Evolutionary conservation across 2,329 filamentous ascomycete species (phyloP), one percentile per base, ranked within the genome.

Genomic region (Shiraia sp.): DNA sequence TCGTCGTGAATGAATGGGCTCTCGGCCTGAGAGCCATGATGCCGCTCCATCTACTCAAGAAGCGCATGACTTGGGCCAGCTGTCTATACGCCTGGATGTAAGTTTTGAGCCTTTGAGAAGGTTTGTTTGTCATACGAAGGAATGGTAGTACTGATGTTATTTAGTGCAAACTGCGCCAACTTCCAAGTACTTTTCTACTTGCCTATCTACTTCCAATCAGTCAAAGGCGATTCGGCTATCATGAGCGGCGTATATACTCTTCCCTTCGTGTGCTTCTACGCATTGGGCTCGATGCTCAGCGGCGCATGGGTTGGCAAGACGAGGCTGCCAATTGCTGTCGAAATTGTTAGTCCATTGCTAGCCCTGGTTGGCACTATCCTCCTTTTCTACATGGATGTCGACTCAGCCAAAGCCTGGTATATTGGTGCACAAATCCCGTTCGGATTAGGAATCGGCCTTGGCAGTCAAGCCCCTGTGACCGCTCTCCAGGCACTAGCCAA

Each of bases 1-100:
- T 73, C 55, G 32, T 63, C 35, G 53, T 6, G 10, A 23, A 23
- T 6, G 14, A 36, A 12, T n/a, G 14, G 25, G 16, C 12, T 7
- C 14, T 19, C 12, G 13, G 14, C 2, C 15, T 14, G 7, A 17
- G 15, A 3, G 33, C 33, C 10, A 28, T 15, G 16, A 27, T 36
- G 10, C 34, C 25, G 10, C 26, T 15, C 2, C 16, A 14, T 22
- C n/a, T 12, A 13, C 16, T 7, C 10, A 35, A 22, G 9, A 9
- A 9, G 9, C 6, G 7, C 8, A 14, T 30, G 12, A 8, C 7
- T 10, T 16, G 12, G 6, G n/a, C 6, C 4, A 8, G 29, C 19
- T 8, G 12, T 14, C 6, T 32, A 13, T 16, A 14, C 15, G 29
- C 29, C 15, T n/a, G n/a, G 4, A 7, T 16, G 16, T 30, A 10